A percentile compares a stretch with the other conserved stretches of the same genome.
These are phyloP conservation scores for Kuraishia hungarica DNA, from an alignment of 805 yeast species.

Conservation along the genomic window DNA sequence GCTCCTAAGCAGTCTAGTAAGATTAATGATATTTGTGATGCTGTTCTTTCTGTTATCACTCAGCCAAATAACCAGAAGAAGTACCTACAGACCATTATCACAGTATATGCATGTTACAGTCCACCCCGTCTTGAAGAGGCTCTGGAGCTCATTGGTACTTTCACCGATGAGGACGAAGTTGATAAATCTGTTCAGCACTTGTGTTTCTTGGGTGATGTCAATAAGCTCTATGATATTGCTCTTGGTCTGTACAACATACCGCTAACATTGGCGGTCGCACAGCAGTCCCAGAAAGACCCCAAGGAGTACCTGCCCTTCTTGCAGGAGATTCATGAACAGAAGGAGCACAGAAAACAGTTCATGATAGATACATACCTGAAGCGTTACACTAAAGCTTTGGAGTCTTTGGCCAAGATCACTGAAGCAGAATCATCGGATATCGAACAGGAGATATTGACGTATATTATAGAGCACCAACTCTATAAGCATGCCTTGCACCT, in stretches of 20 bases:
- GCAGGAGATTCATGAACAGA: conserved; percentile 65
- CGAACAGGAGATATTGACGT: conserved; percentile 55
- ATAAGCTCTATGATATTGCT: conserved; percentile 69
- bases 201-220: conserved; percentile 87
- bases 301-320: conserved; percentile 92
- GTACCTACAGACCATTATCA: conserved; percentile 70
- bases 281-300: conserved; percentile 96
- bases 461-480: conserved; percentile 59
- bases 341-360: conserved; percentile 59
- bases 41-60: conserved; percentile 48
- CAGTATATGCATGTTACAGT: conserved; percentile 86
- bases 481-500: conserved; percentile 61
- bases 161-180: conserved; percentile 34
- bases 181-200: conserved; percentile 72
- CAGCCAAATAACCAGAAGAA: conserved; percentile 41
- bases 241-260: conserved; percentile 77
- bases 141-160: conserved; percentile 47
- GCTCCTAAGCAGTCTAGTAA: conserved; percentile 27
- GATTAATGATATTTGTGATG: conserved; percentile 70
- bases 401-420: conserved; percentile 47
- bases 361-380: conserved; percentile 74
- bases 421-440: conserved; percentile 22
- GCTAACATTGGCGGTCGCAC: conserved; percentile 78
- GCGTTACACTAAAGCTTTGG: conserved; percentile 59
- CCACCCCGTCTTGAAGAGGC: conserved; percentile 85